Percentiles rank a stretch among this genome's conserved stretches.
These are phyloP conservation scores for Boletus speciosus DNA, from an alignment of 768 basidiomycete species.

Conservation along the genomic window DNA sequence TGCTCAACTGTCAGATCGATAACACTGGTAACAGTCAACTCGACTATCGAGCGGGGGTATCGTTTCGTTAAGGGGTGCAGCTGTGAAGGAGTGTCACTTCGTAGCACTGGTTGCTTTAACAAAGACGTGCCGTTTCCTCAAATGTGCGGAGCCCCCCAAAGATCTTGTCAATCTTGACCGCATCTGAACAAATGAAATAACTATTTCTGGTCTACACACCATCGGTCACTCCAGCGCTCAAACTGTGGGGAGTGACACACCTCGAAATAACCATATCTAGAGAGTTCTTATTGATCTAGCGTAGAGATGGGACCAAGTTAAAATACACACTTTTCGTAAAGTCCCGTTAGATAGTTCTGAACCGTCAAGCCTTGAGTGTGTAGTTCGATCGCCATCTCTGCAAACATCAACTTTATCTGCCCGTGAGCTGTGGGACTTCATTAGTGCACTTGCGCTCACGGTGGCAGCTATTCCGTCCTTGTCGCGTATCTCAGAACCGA, in stretches of 20 bases:
- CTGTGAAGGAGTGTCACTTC: conserved; percentile 10
- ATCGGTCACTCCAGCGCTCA: not conserved
- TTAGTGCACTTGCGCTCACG: conserved; percentile 35
- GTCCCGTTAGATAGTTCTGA: conserved; percentile 52
- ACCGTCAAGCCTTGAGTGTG: conserved; percentile 51
- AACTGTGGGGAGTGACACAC: conserved; percentile 30
- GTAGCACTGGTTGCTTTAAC: not conserved
- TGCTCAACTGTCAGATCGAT: conserved; percentile 62
- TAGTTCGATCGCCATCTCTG: conserved; percentile 58
- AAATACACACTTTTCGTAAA: conserved; percentile 54
- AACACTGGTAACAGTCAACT: conserved; percentile 56
- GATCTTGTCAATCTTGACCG: conserved; percentile 61
- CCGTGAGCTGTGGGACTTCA: not conserved
- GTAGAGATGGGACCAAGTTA: not conserved
- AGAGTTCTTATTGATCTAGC: conserved; percentile 1
- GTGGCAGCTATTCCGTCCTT: conserved; percentile 87
- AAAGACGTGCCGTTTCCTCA: conserved; percentile 34
- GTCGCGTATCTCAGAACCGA: conserved; percentile 73
- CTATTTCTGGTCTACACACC: conserved; percentile 69
- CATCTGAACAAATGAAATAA: conserved; percentile 74
- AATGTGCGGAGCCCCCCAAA: conserved; percentile 65
- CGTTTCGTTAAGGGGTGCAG: conserved; percentile 25
- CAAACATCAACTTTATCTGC: conserved; percentile 55
- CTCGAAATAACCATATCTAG: conserved; percentile 77
- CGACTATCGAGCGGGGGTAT: conserved; percentile 63